Conservation (phyloP, 495 filamentous ascomycete genomes). For the Xylaria intraflava region DNA sequence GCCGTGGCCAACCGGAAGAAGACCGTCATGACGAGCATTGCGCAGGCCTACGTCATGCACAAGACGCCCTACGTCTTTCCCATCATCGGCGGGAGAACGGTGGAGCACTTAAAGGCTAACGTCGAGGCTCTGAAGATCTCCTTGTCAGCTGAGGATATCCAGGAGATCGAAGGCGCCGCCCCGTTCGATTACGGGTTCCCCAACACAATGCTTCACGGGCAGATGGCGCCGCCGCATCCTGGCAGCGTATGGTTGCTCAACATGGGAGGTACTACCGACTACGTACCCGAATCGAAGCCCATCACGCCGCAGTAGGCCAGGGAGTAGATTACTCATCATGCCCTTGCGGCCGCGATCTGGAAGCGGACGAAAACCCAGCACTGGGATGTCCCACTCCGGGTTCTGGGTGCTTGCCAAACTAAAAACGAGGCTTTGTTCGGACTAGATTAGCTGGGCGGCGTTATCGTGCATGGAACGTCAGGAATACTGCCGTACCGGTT, state of each 20-base stretch:
- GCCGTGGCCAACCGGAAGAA: slow-evolving; percentile 49
- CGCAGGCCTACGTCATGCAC: slow-evolving; percentile 66
- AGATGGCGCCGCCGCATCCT: slow-evolving; percentile 31
- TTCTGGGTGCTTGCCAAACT: no score
- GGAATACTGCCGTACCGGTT: no score
- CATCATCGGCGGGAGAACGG: slow-evolving; percentile 57
- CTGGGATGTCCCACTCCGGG: background rate
- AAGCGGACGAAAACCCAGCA: background rate
- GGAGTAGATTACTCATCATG: slow-evolving; percentile 21
- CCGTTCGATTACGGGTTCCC: slow-evolving; percentile 62
- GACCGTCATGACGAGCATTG: slow-evolving; percentile 50
- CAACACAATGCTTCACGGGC: slow-evolving; percentile 43
- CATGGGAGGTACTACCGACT: slow-evolving; percentile 43
- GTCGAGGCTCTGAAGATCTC: slow-evolving; percentile 56
- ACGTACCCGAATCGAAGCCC: slow-evolving; percentile 29
- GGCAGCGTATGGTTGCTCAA: slow-evolving; percentile 37
- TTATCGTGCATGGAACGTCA: no score
- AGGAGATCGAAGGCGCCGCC: slow-evolving; percentile 55
- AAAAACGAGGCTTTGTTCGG: no score
- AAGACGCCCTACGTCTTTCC: slow-evolving; percentile 74
- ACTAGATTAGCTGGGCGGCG: no score
- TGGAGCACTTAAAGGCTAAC: slow-evolving; percentile 58
- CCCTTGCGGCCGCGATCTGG: background rate
- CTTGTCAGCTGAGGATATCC: slow-evolving; percentile 55
- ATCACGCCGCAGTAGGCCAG: slow-evolving; percentile 24